phyloP scores from a whole-genome alignment of 768 basidiomycete genomes.

The Imleria badia region DNA sequence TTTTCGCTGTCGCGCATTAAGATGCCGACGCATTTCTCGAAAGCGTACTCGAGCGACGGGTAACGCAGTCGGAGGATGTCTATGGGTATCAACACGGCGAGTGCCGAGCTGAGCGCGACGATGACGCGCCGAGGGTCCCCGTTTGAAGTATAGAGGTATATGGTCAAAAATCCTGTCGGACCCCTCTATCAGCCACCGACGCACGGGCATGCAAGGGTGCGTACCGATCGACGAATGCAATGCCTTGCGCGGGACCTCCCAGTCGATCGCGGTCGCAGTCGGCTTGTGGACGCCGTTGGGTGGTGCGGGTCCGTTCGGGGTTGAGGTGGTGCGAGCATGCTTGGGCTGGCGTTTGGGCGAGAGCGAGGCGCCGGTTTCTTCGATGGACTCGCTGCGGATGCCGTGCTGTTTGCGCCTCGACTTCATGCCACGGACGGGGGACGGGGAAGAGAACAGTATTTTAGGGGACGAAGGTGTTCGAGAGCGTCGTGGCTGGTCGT shows the following conservation, averaged over 20 bases:
- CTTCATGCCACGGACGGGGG: conserved; percentile 34
- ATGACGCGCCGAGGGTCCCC: conserved; percentile 53
- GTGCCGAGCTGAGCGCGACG: conserved; percentile 58
- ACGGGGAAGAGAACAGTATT: conserved; percentile 40
- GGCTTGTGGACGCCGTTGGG: conserved; percentile 9
- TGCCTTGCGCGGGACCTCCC: conserved; percentile 88
- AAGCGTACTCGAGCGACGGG: conserved; percentile 62
- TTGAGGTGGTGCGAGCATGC: conserved; percentile 10
- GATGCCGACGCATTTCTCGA: conserved; percentile 72
- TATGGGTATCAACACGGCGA: conserved; percentile 67
- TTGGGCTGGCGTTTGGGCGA: conserved; percentile 22
- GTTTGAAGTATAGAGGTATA: conserved; percentile 54
- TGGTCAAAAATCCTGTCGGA: conserved; percentile 58
- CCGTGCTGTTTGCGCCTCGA: conserved; percentile 17
- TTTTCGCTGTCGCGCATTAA: conserved; percentile 91
- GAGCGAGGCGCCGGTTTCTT: background rate
- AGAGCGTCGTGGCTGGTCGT: conserved; percentile 39
- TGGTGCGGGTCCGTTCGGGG: conserved; percentile 2
- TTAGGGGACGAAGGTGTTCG: conserved; percentile 30
- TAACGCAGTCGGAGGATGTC: conserved; percentile 74
- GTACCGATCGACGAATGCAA: conserved; percentile 87
- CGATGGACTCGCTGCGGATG: no score
- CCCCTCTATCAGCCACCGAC: conserved; percentile 5
- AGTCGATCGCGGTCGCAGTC: conserved; percentile 49
- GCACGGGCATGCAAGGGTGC: conserved; percentile 28